A percentile compares a stretch with the other conserved stretches of the same genome.
Evolutionary conservation across 2,329 filamentous ascomycete genomes (phyloP).

Genomic region (Clonostachys chloroleuca): DNA sequence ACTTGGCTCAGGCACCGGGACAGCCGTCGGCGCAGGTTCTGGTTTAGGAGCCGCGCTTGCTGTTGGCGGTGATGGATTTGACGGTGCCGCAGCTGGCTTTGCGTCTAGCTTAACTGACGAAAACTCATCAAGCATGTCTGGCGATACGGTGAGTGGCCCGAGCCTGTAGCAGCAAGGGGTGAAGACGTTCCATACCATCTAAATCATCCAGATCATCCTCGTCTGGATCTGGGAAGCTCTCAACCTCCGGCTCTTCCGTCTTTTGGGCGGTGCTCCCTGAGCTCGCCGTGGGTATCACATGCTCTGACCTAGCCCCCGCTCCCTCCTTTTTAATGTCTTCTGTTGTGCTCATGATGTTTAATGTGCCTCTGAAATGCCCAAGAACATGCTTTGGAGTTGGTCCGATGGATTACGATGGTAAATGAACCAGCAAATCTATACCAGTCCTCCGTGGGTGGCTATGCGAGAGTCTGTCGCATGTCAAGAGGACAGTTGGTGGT

Average conservation of each 20-base stretch:
- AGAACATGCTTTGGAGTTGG: too few relatives aligned
- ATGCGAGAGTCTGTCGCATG: too few relatives aligned
- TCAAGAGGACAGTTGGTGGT: too few relatives aligned
- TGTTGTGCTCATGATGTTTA: conserved; percentile 1
- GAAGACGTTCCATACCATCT: conserved; percentile 61
- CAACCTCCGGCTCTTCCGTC: conserved; percentile 19
- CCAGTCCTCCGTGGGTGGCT: too few relatives aligned
- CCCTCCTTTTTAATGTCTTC: conserved; percentile 1
- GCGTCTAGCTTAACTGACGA: conserved; percentile 52
- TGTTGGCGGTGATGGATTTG: conserved; percentile 11
- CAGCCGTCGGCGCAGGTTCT: conserved; percentile 17
- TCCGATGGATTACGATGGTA: too few relatives aligned
- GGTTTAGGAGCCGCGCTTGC: conserved; percentile 15
- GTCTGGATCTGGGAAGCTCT: conserved; percentile 78
- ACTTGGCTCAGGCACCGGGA: conserved; percentile 14
- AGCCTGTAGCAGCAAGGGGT: too few relatives aligned
- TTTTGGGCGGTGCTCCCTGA: conserved; percentile 4
- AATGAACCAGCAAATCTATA: too few relatives aligned
- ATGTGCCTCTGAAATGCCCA: too few relatives aligned
- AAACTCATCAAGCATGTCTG: conserved; percentile 93
- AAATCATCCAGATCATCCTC: conserved; percentile 90
- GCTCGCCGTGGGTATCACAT: conserved; percentile 8
- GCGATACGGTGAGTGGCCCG: not conserved
- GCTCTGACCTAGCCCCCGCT: not conserved
- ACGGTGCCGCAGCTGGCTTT: conserved; percentile 13